These are phyloP conservation scores for Evansstolkia leycettana DNA, from an alignment of 495 filamentous ascomycete species.

Conservation along the genomic window DNA sequence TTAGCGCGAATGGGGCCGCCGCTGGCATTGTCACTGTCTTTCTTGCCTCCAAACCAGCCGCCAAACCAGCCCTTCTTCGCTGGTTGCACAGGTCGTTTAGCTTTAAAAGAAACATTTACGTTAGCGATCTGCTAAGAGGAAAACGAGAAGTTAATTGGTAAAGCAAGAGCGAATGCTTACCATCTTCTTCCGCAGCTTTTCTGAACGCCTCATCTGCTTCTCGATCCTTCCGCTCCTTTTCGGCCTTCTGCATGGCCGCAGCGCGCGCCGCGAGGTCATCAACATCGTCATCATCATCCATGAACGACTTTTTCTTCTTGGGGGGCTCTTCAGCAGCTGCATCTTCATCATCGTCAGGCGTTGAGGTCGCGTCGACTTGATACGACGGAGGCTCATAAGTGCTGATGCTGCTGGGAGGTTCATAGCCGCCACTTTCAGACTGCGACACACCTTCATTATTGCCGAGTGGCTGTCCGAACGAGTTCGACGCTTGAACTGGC, in stretches of 20 bases:
- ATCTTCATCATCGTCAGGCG: conserved; percentile 20
- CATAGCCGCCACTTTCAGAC: conserved; percentile 10
- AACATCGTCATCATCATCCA: conserved; percentile 61
- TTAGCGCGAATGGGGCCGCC: conserved; percentile 77
- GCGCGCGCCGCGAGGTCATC: conserved; percentile 39
- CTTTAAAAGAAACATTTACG: conserved; percentile 16
- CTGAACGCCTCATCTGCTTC: conserved; percentile 66
- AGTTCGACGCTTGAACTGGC: conserved; percentile 6
- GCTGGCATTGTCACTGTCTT: conserved; percentile 40
- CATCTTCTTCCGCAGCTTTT: conserved; percentile 78
- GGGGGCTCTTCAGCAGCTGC: conserved; percentile 37
- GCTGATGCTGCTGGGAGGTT: conserved; percentile 12
- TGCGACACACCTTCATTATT: conserved; percentile 1
- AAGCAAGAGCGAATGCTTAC: conserved; percentile 21
- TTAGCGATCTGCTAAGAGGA: conserved; percentile 8
- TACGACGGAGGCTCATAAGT: conserved; percentile 28
- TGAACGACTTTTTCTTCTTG: conserved; percentile 70
- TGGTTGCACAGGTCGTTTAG: conserved; percentile 23
- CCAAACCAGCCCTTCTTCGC: conserved; percentile 75
- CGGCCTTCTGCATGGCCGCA: conserved; percentile 39
- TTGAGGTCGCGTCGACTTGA: conserved; percentile 11
- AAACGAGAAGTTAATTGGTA: conserved; percentile 2
- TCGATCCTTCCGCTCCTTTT: conserved; percentile 38
- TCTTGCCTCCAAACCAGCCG: conserved; percentile 71
- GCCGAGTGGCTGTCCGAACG: conserved; percentile 9